Evolutionary conservation across 495 filamentous ascomycete species (phyloP), one percentile per base, ranked within the genome.

Genomic region (Aspergillus diversus): DNA sequence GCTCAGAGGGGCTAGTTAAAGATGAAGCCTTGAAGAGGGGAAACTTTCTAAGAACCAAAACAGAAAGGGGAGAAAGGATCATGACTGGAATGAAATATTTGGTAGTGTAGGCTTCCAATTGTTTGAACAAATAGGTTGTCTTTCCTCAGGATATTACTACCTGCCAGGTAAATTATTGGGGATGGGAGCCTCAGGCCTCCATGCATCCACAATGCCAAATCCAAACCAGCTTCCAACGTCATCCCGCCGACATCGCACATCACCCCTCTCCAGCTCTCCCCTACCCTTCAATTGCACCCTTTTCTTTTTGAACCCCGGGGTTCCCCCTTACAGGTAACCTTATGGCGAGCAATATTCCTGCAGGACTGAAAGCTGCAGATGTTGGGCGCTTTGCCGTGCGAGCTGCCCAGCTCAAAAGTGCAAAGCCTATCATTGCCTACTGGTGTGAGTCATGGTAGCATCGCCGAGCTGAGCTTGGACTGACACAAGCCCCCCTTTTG

Each of bases 391-490:
- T 93, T 72, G 89, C 92, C 55, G 75, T 86, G 16, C 86, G 96
- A 58, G 94, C 92, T 16, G 83, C 87, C 39, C 95, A 98, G 75
- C 83, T 99, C 33, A 92, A 94, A 71, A 84, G 81, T 50, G 85
- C 85, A 50, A 93, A 93, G 77, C 93, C 95, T 12, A 88, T 93
- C 60, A 85, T 97, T 53, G 83, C 93, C 39, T 98, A 97, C 73
- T 98, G 93, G 90, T 97, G 94, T 97, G 82, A 75, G 90, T 83
- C 32, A 53, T 66, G 61, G 33, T 46, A 13, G 55, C 47, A 55
- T 33, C 50, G 33, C 46, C 55, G n/a, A 42, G 61, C 59, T 42
- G 65, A 64, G 63, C 46, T 33, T 32, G 50, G 32, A 33, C 61
- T 54, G 32, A 60, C 56, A 66, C 60, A 21, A 57, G 27, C 12